Base-by-base conservation (phyloP, 257 asterid genomes). In the Hygrophila difformis region DNA sequence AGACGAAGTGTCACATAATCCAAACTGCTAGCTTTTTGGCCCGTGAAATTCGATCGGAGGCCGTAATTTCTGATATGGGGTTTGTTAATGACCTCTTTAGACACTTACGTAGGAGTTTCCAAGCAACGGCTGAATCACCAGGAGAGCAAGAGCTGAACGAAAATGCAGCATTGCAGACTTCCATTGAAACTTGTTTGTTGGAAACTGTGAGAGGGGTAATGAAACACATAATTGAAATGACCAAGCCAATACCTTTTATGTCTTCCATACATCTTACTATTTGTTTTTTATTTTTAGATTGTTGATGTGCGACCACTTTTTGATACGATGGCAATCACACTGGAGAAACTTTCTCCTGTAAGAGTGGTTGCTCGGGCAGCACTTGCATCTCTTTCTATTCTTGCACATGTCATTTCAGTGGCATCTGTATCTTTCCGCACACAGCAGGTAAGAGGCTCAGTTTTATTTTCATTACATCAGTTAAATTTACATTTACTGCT, bases 181-280 rank as follows among this genome's bases (percentile, higher is more conserved):
- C 87, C 24, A 74, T 78, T 7, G 93, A 91, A 64, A 84, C 78
- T 36, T 86, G 94, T 63, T 65, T 91, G 67, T 67, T 82, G 63
- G 98, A 91, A 81, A 80, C 81, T 43, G 92, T 84, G 21, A 80
- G 68, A 72, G 98, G 96, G 98, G 98, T 91, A 85, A 71, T 57
- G 22, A 16, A 67, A 13, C 16, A 43, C 18, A 31, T 5, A 51
- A 20, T 19, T 23, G 38, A 38, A 34, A 12, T 53, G 29, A n/a
- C n/a, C n/a, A n/a, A n/a, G n/a, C n/a, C n/a, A n/a, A n/a, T n/a
- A n/a, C n/a, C n/a, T 11, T 18, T 48, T 31, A 47, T 17, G 29
- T 24, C 23, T 28, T 45, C 26, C 45, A 13, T 21, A 6, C 54
- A 17, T 21, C 13, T 60, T 47, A 51, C 37, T 45, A 53, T 19